Evolutionary conservation across 2,329 filamentous ascomycete genomes (phyloP).

Genomic region (Penicillium freii): DNA sequence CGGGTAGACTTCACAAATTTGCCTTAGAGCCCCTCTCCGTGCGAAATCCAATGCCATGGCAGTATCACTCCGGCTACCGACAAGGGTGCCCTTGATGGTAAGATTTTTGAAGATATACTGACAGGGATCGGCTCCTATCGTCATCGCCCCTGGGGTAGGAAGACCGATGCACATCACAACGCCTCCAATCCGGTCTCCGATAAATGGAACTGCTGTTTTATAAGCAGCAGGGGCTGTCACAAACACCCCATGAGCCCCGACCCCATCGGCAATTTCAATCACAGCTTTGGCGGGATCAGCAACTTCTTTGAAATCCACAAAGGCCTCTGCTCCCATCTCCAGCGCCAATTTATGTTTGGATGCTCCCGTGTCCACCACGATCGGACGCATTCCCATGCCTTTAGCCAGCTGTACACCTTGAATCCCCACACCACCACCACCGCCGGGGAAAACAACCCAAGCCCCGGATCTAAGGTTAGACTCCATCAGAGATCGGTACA

Average conservation of each 20-base stretch:
- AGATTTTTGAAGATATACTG: slow-evolving; percentile 28
- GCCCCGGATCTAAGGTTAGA: slow-evolving; percentile 51
- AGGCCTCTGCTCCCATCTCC: slow-evolving; percentile 55
- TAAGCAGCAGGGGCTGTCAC: slow-evolving; percentile 44
- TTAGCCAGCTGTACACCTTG: slow-evolving; percentile 56
- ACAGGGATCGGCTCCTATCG: slow-evolving; percentile 27
- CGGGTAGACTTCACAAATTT: slow-evolving; percentile 50
- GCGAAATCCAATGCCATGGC: slow-evolving; percentile 46
- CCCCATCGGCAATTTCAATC: slow-evolving; percentile 46
- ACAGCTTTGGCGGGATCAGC: slow-evolving; percentile 41
- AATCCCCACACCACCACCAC: slow-evolving; percentile 57
- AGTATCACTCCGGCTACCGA: slow-evolving; percentile 35
- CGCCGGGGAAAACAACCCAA: slow-evolving; percentile 46
- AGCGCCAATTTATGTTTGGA: slow-evolving; percentile 48
- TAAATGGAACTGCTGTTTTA: slow-evolving; percentile 42
- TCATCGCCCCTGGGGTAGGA: slow-evolving; percentile 22
- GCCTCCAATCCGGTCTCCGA: slow-evolving; percentile 45
- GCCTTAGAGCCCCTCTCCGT: slow-evolving; percentile 50
- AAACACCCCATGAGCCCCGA: slow-evolving; percentile 49
- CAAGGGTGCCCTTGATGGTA: slow-evolving; percentile 29
- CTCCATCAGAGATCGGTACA: slow-evolving; percentile 57
- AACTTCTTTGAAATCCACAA: slow-evolving; percentile 54
- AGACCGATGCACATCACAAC: slow-evolving; percentile 55
- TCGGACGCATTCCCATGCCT: slow-evolving; percentile 57
- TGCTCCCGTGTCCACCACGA: slow-evolving; percentile 55